phyloP scores from a whole-genome alignment of 1,139 yeast species.

The Pichia sp. region DNA sequence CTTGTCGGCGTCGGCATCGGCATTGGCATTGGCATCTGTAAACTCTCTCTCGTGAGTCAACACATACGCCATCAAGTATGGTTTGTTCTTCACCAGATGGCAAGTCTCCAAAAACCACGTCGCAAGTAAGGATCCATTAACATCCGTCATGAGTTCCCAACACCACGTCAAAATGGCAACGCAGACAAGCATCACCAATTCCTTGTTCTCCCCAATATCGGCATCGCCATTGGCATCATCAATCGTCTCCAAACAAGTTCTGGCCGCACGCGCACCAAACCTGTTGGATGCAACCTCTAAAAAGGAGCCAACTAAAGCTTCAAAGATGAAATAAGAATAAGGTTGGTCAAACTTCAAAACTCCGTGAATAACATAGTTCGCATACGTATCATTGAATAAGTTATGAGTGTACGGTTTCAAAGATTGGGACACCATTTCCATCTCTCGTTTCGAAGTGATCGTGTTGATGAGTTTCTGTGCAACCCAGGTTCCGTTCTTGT shows the following conservation, averaged over 20 bases:
- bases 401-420: slow-evolving; percentile 80
- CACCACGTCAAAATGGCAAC: slow-evolving; percentile 74
- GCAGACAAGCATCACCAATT: slow-evolving; percentile 71
- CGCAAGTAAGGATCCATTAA: slow-evolving; percentile 81
- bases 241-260: slow-evolving; percentile 80
- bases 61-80: slow-evolving; percentile 39
- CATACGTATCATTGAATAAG: slow-evolving; percentile 90
- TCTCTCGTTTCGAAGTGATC: slow-evolving; percentile 61
- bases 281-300: slow-evolving; percentile 81
- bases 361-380: slow-evolving; percentile 92
- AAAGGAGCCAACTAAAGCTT: slow-evolving; percentile 72
- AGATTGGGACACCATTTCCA: slow-evolving; percentile 57
- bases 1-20: too few relatives aligned
- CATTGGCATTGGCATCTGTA: too few relatives aligned
- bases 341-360: slow-evolving; percentile 71
- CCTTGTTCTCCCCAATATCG: slow-evolving; percentile 45
- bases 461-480: slow-evolving; percentile 91
- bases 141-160: slow-evolving; percentile 72
- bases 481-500: slow-evolving; percentile 99
- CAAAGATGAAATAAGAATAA: slow-evolving; percentile 84
- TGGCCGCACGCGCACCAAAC: slow-evolving; percentile 90
- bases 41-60: background rate
- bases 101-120: slow-evolving; percentile 96
- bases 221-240: slow-evolving; percentile 2
- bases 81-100: slow-evolving; percentile 42